Conservation (phyloP, 306 rosid genomes). For the Casuarina glauca region DNA sequence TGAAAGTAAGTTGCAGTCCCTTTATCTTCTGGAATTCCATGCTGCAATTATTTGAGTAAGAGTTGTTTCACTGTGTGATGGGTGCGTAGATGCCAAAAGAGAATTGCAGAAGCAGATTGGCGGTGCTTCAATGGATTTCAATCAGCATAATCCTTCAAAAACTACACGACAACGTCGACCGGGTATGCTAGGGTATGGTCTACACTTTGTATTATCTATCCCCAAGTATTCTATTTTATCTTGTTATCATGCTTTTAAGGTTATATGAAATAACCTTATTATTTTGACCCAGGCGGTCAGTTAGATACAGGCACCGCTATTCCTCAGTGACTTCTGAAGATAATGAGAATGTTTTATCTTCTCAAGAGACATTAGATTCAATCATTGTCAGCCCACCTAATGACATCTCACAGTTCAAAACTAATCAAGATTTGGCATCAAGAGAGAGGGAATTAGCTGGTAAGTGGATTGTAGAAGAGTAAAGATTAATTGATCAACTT, state of each 20-base stretch:
- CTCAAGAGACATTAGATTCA: constrained; percentile 52
- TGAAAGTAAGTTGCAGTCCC: constrained; percentile 55
- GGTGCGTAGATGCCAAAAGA: constrained; percentile 65
- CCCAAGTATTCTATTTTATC: constrained; percentile 11
- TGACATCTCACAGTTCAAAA: constrained; percentile 32
- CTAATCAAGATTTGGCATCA: constrained; percentile 22
- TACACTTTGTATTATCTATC: constrained; percentile 14
- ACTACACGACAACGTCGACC: constrained; percentile 63
- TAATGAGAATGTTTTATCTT: constrained; percentile 33
- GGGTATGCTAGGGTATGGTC: constrained; percentile 54
- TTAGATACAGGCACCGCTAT: constrained; percentile 61
- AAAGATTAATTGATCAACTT: neutral
- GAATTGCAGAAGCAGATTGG: constrained; percentile 71
- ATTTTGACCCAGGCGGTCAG: constrained; percentile 48
- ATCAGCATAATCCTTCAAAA: constrained; percentile 36
- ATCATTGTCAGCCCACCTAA: constrained; percentile 31
- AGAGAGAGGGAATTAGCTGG: constrained; percentile 46
- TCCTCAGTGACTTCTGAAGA: constrained; percentile 29
- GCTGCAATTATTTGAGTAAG: neutral
- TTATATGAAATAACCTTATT: constrained; percentile 26
- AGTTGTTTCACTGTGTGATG: constrained; percentile 29
- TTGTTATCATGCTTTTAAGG: constrained; percentile 12
- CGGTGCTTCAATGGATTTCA: constrained; percentile 36
- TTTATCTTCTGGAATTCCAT: constrained; percentile 7
- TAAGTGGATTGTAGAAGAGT: constrained; percentile 27